phyloP scores from a whole-genome alignment of 2,329 filamentous ascomycete genomes.

The Colletotrichum aenigma region DNA sequence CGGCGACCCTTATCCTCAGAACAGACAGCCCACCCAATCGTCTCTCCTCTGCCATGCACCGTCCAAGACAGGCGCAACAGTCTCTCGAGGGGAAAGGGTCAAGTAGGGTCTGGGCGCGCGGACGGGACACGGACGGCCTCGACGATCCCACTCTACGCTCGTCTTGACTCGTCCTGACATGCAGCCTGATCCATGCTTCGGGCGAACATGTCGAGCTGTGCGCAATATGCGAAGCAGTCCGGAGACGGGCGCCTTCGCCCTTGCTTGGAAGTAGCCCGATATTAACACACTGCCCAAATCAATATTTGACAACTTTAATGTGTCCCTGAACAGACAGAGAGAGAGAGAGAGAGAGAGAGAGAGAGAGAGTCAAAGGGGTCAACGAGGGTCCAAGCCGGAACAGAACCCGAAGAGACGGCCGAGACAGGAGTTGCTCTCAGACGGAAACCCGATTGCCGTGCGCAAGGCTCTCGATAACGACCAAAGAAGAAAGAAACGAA shows the following conservation, averaged over 20 bases:
- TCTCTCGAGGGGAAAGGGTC: neutral
- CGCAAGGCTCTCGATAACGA: neutral
- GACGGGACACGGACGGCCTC: conserved; percentile 2
- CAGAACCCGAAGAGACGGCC: neutral
- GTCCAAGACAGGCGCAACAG: conserved; percentile 5
- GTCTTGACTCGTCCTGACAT: conserved; percentile 9
- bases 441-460: neutral
- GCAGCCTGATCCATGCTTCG: conserved; percentile 13
- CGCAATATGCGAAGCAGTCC: neutral
- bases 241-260: neutral
- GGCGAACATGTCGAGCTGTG: neutral
- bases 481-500: neutral
- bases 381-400: neutral
- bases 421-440: neutral
- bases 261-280: neutral
- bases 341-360: too few species aligned
- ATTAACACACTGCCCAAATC: neutral
- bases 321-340: neutral
- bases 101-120: conserved; percentile 9
- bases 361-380: neutral
- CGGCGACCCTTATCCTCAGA: neutral
- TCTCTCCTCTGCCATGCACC: neutral
- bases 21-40: neutral
- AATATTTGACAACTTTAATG: neutral
- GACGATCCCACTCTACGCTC: conserved; percentile 4